Percentiles rank a stretch among this genome's conserved stretches.
phyloP scores from a whole-genome alignment of 768 basidiomycete genomes.

The Panaeolus papilionaceus region DNA sequence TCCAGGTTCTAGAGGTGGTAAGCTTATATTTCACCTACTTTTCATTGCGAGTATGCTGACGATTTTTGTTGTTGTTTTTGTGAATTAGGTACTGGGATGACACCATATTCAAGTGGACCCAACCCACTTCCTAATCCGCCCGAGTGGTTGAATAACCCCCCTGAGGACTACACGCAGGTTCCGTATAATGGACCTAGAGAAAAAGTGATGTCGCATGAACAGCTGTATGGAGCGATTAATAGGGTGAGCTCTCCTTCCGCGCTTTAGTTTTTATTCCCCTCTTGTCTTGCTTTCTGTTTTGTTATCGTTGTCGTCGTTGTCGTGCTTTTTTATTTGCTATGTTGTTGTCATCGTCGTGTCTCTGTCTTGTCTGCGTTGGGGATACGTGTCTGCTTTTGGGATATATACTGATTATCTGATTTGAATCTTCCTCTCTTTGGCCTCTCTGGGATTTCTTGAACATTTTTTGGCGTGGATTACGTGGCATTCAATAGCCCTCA shows the following conservation, averaged over 20 bases:
- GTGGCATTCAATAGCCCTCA: not conserved
- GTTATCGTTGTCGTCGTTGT: not conserved
- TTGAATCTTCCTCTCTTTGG: not conserved
- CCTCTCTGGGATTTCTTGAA: not conserved
- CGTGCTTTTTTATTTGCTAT: too few relatives aligned
- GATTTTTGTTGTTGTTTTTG: not conserved
- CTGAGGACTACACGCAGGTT: slow-evolving; percentile 3
- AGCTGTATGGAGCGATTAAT: slow-evolving; percentile 1
- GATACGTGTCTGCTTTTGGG: not conserved
- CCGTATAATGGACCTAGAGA: slow-evolving; percentile 6
- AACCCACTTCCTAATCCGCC: slow-evolving; percentile 3
- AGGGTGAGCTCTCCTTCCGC: not conserved
- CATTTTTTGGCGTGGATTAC: not conserved
- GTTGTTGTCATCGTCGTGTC: not conserved
- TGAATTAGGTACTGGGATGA: not conserved
- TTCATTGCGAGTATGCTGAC: too few relatives aligned
- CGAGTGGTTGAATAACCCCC: not conserved
- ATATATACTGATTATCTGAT: not conserved
- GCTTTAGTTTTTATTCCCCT: not conserved
- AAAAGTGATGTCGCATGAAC: not conserved
- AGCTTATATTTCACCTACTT: not conserved
- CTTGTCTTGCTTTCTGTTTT: not conserved
- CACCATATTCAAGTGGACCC: not conserved
- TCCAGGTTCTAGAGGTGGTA: not conserved
- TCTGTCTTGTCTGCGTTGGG: too few relatives aligned